phyloP scores from a whole-genome alignment of 1,284 basidiomycete species.

The Mycosarcoma mackinlayi region DNA sequence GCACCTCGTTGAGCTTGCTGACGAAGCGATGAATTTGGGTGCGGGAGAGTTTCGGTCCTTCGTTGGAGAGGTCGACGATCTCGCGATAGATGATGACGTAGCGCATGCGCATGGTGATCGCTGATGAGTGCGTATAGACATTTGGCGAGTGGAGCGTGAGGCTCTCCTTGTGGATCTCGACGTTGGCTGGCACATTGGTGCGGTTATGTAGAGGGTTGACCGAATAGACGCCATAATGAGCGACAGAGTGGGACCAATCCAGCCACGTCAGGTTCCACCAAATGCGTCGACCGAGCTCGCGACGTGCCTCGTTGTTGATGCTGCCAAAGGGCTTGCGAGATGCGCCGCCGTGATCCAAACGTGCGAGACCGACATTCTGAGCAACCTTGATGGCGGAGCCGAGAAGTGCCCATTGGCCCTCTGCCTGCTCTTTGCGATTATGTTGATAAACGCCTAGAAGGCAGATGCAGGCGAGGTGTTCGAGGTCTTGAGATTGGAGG shows the following conservation, averaged over 20 bases:
- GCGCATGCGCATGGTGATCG: constrained; percentile 43
- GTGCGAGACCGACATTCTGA: constrained; percentile 42
- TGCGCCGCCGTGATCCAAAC: constrained; percentile 35
- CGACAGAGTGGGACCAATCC: constrained; percentile 60
- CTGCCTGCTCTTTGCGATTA: constrained; percentile 61
- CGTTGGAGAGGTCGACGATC: constrained; percentile 43
- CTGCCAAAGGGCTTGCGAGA: constrained; percentile 13
- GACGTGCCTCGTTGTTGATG: constrained; percentile 48
- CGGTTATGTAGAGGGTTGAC: constrained; percentile 59
- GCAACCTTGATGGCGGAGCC: constrained; percentile 61
- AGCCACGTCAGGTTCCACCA: constrained; percentile 65
- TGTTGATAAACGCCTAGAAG: constrained; percentile 65
- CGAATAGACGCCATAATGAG: constrained; percentile 61
- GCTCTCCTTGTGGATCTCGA: constrained; percentile 55
- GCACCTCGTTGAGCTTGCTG: constrained; percentile 52
- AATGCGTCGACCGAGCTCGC: constrained; percentile 60
- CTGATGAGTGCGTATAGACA: constrained; percentile 51
- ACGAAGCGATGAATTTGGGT: constrained; percentile 44
- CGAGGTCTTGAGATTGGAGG: constrained; percentile 58
- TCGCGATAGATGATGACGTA: constrained; percentile 50
- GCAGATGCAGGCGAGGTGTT: constrained; percentile 60
- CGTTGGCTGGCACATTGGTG: constrained; percentile 57
- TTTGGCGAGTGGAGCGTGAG: constrained; percentile 36
- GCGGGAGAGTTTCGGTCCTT: constrained; percentile 23
- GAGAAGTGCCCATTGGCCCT: constrained; percentile 60